These are phyloP conservation scores for Leishmania tropica DNA, from an alignment of 208 protist genomes.

Conservation along the genomic window DNA sequence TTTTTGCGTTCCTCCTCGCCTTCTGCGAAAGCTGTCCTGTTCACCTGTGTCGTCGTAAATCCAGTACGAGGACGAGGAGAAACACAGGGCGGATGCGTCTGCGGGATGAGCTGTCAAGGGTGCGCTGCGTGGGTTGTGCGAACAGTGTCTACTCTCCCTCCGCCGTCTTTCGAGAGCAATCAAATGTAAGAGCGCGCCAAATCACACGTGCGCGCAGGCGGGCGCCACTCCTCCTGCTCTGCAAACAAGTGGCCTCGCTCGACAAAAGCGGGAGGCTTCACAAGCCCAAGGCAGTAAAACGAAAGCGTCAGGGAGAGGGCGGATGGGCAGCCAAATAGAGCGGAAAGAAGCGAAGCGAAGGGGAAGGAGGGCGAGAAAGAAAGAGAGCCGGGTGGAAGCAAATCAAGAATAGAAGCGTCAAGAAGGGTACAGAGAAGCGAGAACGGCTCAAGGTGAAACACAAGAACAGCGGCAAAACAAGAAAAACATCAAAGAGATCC, in stretches of 20 bases:
- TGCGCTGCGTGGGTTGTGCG: too few relatives aligned
- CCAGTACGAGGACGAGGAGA: neutral
- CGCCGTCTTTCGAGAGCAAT: neutral
- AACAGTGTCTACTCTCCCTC: neutral
- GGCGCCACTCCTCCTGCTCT: neutral
- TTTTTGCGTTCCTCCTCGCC: neutral
- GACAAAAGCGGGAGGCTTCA: neutral
- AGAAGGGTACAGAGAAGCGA: neutral
- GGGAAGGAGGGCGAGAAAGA: neutral
- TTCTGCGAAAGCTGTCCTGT: neutral
- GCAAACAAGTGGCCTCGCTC: neutral
- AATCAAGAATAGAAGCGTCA: neutral
- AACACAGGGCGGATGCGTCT: neutral
- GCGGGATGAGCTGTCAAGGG: too few relatives aligned
- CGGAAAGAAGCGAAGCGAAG: neutral
- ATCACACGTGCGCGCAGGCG: neutral
- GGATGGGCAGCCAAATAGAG: neutral
- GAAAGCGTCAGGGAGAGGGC: neutral
- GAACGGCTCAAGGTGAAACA: too few relatives aligned
- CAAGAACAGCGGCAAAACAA: too few relatives aligned
- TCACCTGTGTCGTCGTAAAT: neutral
- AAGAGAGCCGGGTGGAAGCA: neutral
- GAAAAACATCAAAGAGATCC: too few relatives aligned
- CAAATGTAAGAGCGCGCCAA: neutral
- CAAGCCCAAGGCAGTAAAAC: neutral